phyloP scores from a whole-genome alignment of 768 basidiomycete genomes.

The Asterophora lycoperdoides region DNA sequence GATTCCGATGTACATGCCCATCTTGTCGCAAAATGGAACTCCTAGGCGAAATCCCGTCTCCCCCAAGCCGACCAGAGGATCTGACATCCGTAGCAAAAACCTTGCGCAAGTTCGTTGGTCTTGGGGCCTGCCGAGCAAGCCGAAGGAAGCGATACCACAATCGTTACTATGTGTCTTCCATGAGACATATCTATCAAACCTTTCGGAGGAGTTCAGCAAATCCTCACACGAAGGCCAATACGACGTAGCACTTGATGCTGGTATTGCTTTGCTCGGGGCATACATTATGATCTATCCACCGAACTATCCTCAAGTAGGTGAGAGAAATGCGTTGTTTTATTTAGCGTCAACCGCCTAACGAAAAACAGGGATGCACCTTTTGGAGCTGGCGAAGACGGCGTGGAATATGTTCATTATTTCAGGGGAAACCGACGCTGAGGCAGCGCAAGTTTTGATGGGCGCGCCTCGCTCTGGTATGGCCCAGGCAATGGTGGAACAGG shows the following conservation, averaged over 20 bases:
- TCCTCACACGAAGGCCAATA: slow-evolving; percentile 67
- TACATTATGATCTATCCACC: slow-evolving; percentile 69
- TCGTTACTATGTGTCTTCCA: slow-evolving; percentile 42
- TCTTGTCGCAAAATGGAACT: slow-evolving; percentile 48
- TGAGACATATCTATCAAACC: slow-evolving; percentile 50
- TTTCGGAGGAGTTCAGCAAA: slow-evolving; percentile 63
- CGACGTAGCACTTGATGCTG: slow-evolving; percentile 46
- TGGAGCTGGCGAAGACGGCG: slow-evolving; percentile 72
- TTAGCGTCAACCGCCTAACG: background rate
- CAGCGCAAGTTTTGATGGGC: too few species aligned
- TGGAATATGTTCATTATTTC: slow-evolving; percentile 60
- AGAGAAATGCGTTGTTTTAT: slow-evolving; percentile 15
- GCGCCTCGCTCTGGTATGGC: slow-evolving; percentile 7
- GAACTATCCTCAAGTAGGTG: slow-evolving; percentile 82
- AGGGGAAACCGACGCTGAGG: slow-evolving; percentile 16
- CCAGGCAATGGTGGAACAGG: slow-evolving; percentile 23
- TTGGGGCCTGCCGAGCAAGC: slow-evolving; percentile 28
- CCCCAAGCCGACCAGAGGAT: slow-evolving; percentile 32
- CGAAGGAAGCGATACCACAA: slow-evolving; percentile 35
- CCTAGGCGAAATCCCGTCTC: slow-evolving; percentile 34
- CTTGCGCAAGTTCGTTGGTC: slow-evolving; percentile 37
- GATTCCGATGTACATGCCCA: slow-evolving; percentile 59
- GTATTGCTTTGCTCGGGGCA: slow-evolving; percentile 56
- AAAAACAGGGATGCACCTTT: slow-evolving; percentile 62
- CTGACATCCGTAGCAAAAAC: slow-evolving; percentile 25